phyloP scores from a whole-genome alignment of 345 rosid species.

The Diplotaxis tenuifolia region DNA sequence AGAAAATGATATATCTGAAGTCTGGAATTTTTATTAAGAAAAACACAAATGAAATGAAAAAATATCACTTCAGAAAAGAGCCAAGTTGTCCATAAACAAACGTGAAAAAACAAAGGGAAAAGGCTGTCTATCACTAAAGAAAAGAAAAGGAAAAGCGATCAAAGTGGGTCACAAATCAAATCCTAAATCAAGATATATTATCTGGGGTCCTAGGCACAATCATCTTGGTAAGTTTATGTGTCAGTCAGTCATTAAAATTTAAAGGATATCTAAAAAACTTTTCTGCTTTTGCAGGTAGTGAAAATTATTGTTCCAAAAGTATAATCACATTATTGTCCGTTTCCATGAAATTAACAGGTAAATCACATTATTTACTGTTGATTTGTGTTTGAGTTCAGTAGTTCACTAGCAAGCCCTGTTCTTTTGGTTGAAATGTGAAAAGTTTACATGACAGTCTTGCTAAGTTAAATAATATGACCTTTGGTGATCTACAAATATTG shows the following conservation, averaged over 20 bases:
- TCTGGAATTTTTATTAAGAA: neutral
- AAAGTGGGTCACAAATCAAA: slow-evolving; percentile 33
- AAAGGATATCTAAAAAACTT: neutral
- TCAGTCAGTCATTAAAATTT: neutral
- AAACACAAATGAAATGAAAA: neutral
- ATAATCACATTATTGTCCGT: neutral
- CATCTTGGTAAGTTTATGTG: slow-evolving; percentile 22
- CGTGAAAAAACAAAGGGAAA: slow-evolving; percentile 24
- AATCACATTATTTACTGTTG: neutral
- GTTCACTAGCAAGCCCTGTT: slow-evolving; percentile 1
- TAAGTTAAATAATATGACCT: neutral
- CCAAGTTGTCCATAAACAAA: slow-evolving; percentile 30
- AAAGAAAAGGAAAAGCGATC: slow-evolving; percentile 24
- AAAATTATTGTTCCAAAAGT: slow-evolving; percentile 6
- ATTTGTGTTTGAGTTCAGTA: slow-evolving; percentile 14
- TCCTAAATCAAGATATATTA: slow-evolving; percentile 32
- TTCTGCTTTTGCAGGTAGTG: slow-evolving; percentile 22
- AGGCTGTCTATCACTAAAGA: slow-evolving; percentile 35
- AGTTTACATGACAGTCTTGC: neutral
- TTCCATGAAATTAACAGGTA: neutral
- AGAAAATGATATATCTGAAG: no score
- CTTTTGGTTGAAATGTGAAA: slow-evolving; percentile 3
- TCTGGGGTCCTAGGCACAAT: slow-evolving; percentile 28
- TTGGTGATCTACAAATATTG: neutral
- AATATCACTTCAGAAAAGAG: slow-evolving; percentile 7